A percentile compares a stretch with the other conserved stretches of the same genome.
These are phyloP conservation scores for Durio zibethinus DNA, from an alignment of 345 rosid genomes.

Conservation along the genomic window DNA sequence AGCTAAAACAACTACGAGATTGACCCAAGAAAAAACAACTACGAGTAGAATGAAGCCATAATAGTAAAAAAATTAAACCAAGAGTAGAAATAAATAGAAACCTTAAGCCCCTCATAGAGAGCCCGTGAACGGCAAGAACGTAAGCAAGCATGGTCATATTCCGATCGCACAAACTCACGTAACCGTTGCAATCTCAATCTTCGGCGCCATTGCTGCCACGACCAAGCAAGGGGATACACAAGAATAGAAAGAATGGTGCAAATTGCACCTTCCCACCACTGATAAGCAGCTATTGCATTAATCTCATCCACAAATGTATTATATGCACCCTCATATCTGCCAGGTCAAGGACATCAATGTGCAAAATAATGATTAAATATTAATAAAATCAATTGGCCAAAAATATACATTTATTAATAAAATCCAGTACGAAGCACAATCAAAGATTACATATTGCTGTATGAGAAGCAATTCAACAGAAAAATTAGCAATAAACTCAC, in stretches of 20 bases:
- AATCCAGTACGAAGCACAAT: neutral
- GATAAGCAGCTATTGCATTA: slow-evolving; percentile 90
- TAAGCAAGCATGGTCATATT: slow-evolving; percentile 95
- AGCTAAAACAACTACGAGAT: neutral
- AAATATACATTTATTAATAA: too few relatives aligned
- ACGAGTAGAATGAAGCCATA: neutral
- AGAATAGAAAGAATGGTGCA: slow-evolving; percentile 74
- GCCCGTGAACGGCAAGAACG: slow-evolving; percentile 99
- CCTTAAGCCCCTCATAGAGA: slow-evolving; percentile 98
- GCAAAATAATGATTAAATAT: neutral
- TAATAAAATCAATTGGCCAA: neutral
- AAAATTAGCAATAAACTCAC: slow-evolving; percentile 42
- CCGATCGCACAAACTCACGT: slow-evolving; percentile 97
- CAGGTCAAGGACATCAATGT: slow-evolving; percentile 23
- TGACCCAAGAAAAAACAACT: neutral
- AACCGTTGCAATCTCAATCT: slow-evolving; percentile 78
- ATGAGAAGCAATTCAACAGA: slow-evolving; percentile 20
- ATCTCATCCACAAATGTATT: slow-evolving; percentile 92
- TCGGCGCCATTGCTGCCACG: slow-evolving; percentile 98
- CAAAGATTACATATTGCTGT: neutral
- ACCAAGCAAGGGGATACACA: slow-evolving; percentile 89
- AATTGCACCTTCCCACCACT: slow-evolving; percentile 99
- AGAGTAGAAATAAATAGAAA: slow-evolving; percentile 28
- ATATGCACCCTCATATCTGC: slow-evolving; percentile 93
- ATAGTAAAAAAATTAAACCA: neutral